Conservation (phyloP, 2,329 filamentous ascomycete genomes). For the Clonostachys byssicola region DNA sequence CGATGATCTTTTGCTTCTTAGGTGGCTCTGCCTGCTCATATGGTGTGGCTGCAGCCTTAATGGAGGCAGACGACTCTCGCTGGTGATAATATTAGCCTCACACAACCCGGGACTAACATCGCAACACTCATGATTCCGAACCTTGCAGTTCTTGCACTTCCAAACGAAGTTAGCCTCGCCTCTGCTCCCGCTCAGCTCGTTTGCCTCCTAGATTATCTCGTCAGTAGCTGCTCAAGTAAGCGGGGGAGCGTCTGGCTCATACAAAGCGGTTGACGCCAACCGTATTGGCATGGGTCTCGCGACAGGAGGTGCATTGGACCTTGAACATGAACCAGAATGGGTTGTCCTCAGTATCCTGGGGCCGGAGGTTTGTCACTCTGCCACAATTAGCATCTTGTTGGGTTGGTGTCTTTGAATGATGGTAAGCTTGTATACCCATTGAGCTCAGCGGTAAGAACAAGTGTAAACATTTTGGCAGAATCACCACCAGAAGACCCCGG, state of each 20-base stretch:
- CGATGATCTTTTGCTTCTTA: constrained; percentile 74
- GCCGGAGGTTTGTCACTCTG: constrained; percentile 87
- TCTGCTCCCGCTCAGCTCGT: constrained; percentile 87
- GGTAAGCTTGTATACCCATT: constrained; percentile 49
- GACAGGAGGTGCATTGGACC: constrained; percentile 96
- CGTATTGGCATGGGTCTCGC: constrained; percentile 83
- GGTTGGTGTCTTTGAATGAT: too few relatives aligned
- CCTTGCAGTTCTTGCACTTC: constrained; percentile 98
- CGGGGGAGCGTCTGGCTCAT: constrained; percentile 20
- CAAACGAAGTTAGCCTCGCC: constrained; percentile 99
- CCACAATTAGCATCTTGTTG: neutral
- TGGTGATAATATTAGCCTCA: constrained; percentile 21
- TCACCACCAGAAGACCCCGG: neutral
- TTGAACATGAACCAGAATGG: constrained; percentile 98
- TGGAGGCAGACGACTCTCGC: constrained; percentile 82
- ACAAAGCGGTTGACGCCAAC: constrained; percentile 88
- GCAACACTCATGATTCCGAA: constrained; percentile 24
- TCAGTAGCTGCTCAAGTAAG: neutral
- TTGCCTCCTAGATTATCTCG: constrained; percentile 61
- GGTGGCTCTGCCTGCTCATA: constrained; percentile 71
- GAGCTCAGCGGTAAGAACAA: constrained; percentile 65
- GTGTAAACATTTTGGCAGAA: constrained; percentile 52
- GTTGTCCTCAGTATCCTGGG: constrained; percentile 72
- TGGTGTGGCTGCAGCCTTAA: constrained; percentile 67
- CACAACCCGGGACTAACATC: neutral